These are phyloP conservation scores for Teratosphaeria gauchensis DNA, from an alignment of 2,329 filamentous ascomycete genomes.

Conservation along the genomic window DNA sequence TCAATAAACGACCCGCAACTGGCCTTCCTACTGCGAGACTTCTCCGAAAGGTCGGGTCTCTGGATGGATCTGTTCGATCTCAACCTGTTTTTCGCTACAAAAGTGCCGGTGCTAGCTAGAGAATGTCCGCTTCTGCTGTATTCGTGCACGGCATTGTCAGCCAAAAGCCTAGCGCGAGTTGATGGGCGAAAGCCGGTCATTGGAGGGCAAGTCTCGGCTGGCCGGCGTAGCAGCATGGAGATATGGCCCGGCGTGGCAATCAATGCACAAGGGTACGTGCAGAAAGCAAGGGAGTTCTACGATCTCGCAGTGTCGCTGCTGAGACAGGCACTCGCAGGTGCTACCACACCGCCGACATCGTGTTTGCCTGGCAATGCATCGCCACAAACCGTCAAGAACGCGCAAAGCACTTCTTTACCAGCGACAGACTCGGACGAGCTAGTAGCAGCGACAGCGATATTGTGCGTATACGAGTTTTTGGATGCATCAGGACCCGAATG, in stretches of 20 bases:
- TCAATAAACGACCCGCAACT: slow-evolving; percentile 26
- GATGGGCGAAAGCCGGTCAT: slow-evolving; percentile 42
- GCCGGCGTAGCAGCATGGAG: slow-evolving; percentile 39
- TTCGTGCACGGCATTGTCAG: slow-evolving; percentile 51
- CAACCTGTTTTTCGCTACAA: slow-evolving; percentile 50
- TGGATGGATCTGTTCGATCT: slow-evolving; percentile 52
- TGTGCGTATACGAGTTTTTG: slow-evolving; percentile 60
- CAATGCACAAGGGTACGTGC: slow-evolving; percentile 41
- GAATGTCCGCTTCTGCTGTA: slow-evolving; percentile 42
- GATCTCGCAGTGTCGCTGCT: slow-evolving; percentile 34
- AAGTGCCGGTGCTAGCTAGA: slow-evolving; percentile 48
- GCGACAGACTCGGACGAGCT: slow-evolving; percentile 48
- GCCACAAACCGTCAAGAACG: slow-evolving; percentile 9
- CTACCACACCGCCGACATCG: slow-evolving; percentile 15
- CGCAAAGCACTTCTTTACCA: slow-evolving; percentile 17
- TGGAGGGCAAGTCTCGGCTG: slow-evolving; percentile 32
- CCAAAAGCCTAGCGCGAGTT: slow-evolving; percentile 50
- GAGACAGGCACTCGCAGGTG: slow-evolving; percentile 23
- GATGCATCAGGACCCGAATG: slow-evolving; percentile 54
- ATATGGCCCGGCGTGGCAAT: slow-evolving; percentile 31
- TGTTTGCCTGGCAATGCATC: slow-evolving; percentile 18
- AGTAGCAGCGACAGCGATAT: slow-evolving; percentile 54
- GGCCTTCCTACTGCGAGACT: slow-evolving; percentile 50
- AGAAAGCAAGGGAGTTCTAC: slow-evolving; percentile 51
- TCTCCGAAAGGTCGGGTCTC: slow-evolving; percentile 48